Base-by-base conservation (phyloP, 768 basidiomycete species). In the Psilocybe sp. region DNA sequence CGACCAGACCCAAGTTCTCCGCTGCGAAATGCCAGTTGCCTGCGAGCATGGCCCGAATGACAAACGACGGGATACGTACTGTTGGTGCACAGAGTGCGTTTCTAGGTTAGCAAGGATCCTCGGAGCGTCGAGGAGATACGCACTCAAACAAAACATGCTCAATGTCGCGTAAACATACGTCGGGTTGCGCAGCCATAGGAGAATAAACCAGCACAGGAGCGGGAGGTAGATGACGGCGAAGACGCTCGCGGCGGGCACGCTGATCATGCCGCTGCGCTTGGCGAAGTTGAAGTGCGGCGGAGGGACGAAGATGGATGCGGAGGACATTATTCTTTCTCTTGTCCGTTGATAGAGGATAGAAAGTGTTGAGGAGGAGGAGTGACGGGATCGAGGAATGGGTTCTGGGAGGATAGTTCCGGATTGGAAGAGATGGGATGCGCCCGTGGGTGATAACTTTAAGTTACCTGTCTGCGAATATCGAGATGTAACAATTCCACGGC, bases 11-110 rank as follows among this genome's bases (percentile, higher is more conserved):
- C 1, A 72, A 49, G 34, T 60, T 67, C 18, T 70, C 59, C 39
- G 68, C 72, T 4, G 64, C 67, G 2, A 63, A 54, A 1, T 58
- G 57, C 1, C 63, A 63, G 4, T 60, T 64, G 5, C 68, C 64
- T 16, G 40, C 37, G 5, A 77, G 54, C 10, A 70, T 48, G 2
- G 74, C 70, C 1, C 76, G 71, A 2, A 77, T 66, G 2, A 64
- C 52, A 46, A 75, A 79, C 0, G 72, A 73, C 2, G 61, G 55
- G 5, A 72, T 46, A 16, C 76, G 74, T 41, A 77, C 76, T 79
- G 35, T 5, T 11, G 7, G 8, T 13, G 15, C 16, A 4, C 10
- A 15, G 50, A 35, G 35, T 44, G 15, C 39, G 35, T 18, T 20
- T 13, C 36, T 28, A 7, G 23, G 16, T 16, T 36, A 19, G 39